Percentiles rank a stretch among this genome's conserved stretches.
Conservation (phyloP, 148 eudicot species). For the Pharnaceum exiguum region DNA sequence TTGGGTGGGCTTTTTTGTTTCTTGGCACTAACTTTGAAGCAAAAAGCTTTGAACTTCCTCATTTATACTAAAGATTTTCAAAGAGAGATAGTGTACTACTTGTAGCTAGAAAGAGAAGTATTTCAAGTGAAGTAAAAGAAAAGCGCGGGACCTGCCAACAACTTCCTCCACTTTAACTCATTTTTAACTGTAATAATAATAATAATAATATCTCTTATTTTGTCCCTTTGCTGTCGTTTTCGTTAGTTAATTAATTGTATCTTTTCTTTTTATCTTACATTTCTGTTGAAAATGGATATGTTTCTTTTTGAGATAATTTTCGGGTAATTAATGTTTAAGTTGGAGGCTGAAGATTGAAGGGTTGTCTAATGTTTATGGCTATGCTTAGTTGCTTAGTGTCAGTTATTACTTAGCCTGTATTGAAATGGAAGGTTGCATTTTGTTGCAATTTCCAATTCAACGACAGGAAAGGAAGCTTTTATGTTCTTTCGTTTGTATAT, state of each 20-base stretch:
- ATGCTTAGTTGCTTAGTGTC: slow-evolving; percentile 14
- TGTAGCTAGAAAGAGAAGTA: neutral
- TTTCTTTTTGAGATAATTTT: neutral
- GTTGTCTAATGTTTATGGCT: neutral
- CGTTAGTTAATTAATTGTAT: neutral
- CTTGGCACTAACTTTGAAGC: slow-evolving; percentile 30
- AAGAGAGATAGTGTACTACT: neutral
- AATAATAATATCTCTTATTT: neutral
- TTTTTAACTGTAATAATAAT: neutral
- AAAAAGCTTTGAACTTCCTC: slow-evolving; percentile 20
- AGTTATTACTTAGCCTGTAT: too few relatives aligned
- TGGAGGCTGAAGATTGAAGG: slow-evolving; percentile 5
- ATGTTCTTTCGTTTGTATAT: slow-evolving; percentile 3
- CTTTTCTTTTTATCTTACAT: too few relatives aligned
- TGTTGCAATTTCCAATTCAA: neutral
- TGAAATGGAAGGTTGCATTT: slow-evolving; percentile 13
- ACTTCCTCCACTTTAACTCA: slow-evolving; percentile 22
- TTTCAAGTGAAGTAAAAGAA: slow-evolving; percentile 36
- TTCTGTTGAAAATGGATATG: too few relatives aligned
- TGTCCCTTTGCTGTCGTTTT: slow-evolving; percentile 1
- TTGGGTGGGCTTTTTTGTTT: slow-evolving; percentile 12
- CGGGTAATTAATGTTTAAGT: neutral
- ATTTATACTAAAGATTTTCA: slow-evolving; percentile 19
- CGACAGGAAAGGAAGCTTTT: too few relatives aligned
- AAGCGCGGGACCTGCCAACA: slow-evolving; percentile 31